Evolutionary conservation across 768 basidiomycete genomes (phyloP).

Genomic region (Leccinum truebloodii): DNA sequence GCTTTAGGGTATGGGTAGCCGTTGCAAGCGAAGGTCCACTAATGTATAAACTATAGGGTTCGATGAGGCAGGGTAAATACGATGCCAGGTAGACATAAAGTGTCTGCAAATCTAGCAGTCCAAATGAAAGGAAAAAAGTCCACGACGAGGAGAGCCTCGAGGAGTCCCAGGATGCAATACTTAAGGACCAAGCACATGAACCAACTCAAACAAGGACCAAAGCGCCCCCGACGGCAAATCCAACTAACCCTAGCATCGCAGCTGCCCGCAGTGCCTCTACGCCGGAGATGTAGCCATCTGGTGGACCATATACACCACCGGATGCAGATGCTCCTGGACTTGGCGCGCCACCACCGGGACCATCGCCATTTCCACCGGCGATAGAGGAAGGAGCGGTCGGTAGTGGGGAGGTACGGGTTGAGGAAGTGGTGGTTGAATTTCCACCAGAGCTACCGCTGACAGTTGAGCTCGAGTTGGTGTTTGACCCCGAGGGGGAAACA

Average conservation of each 20-base stretch:
- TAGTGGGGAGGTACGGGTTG: conserved; percentile 10
- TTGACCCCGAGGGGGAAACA: conserved; percentile 25
- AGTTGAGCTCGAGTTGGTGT: conserved; percentile 23
- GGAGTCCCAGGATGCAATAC: conserved; percentile 12
- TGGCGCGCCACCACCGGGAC: conserved; percentile 48
- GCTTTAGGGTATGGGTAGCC: conserved; percentile 15
- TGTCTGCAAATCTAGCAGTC: conserved; percentile 24
- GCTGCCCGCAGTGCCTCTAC: conserved; percentile 51
- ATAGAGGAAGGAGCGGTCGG: conserved; percentile 62
- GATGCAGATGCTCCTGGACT: conserved; percentile 51
- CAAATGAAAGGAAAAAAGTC: conserved; percentile 18
- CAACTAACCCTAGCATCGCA: conserved; percentile 44
- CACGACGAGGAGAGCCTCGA: conserved; percentile 9
- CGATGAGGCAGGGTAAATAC: conserved; percentile 28
- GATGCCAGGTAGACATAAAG: conserved; percentile 22
- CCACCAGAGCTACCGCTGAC: conserved; percentile 20
- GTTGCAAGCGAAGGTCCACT: conserved; percentile 22
- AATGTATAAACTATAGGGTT: conserved; percentile 25
- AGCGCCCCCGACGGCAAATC: conserved; percentile 49
- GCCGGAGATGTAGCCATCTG: conserved; percentile 63
- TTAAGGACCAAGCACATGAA: conserved; percentile 4
- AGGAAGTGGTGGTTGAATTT: conserved; percentile 33
- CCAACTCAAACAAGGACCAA: conserved; percentile 44
- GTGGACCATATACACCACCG: conserved; percentile 61
- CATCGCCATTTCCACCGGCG: conserved; percentile 49